Evolutionary conservation across 192 early-diverging fungal genomes (phyloP).

Genomic region (Podila epigama): DNA sequence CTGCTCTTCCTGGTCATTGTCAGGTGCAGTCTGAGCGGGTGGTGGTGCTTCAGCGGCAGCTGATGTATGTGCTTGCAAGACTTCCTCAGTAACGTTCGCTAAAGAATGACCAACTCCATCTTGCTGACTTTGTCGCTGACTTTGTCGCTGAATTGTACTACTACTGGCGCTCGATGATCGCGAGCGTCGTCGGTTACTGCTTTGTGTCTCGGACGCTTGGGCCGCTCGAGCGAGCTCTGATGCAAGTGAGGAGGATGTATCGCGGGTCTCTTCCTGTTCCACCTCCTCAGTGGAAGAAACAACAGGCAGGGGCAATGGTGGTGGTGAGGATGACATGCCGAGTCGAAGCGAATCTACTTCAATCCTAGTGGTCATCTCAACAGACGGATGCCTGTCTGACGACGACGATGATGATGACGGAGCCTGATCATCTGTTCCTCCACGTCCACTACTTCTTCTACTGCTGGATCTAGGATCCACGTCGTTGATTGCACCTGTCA

Average conservation of each 20-base stretch:
- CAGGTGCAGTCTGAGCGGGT: background rate
- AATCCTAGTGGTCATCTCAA: too few species aligned
- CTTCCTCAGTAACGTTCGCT: background rate
- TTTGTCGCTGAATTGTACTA: too few species aligned
- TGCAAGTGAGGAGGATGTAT: background rate
- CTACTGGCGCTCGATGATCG: too few species aligned
- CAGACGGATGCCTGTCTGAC: too few species aligned
- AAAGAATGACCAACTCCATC: too few species aligned
- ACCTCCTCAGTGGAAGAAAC: background rate
- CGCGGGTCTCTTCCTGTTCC: background rate
- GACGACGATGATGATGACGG: too few species aligned
- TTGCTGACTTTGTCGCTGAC: background rate
- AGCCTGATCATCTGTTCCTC: too few species aligned
- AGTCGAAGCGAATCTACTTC: conserved; percentile 3
- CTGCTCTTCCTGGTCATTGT: background rate
- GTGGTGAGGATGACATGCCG: conserved; percentile 24
- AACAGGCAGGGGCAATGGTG: conserved; percentile 13
- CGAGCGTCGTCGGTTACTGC: background rate
- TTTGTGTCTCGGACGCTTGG: background rate
- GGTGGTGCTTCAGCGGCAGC: background rate
- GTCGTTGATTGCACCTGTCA: too few species aligned
- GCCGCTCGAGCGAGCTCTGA: background rate
- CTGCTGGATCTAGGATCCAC: too few species aligned
- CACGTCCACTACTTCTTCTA: background rate
- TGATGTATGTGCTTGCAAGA: background rate